Conservation (phyloP, 1,284 basidiomycete genomes). For the Phellopilus nigrolimitatus region DNA sequence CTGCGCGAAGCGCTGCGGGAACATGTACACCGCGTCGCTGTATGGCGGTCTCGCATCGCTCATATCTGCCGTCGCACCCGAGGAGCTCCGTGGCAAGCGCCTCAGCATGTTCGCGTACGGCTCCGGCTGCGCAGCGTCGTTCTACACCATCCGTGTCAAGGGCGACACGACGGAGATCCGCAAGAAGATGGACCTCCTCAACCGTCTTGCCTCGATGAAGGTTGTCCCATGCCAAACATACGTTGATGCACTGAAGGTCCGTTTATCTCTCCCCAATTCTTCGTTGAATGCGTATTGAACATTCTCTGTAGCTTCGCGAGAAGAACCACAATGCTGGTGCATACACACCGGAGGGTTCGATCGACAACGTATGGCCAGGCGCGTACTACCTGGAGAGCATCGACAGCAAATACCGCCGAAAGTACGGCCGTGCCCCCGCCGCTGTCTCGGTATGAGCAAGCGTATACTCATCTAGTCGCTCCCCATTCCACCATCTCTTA, state of each 20-base stretch:
- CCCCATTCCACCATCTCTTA: background rate
- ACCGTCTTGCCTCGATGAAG: conserved; percentile 80
- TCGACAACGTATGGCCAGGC: conserved; percentile 93
- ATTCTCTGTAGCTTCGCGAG: conserved; percentile 70
- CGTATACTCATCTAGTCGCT: background rate
- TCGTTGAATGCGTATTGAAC: background rate
- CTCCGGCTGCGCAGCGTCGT: conserved; percentile 85
- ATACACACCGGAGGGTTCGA: conserved; percentile 81
- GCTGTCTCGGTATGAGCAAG: background rate
- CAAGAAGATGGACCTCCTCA: conserved; percentile 74
- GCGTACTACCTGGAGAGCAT: conserved; percentile 92
- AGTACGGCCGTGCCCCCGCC: conserved; percentile 48
- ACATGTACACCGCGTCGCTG: conserved; percentile 99
- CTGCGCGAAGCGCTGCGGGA: conserved; percentile 85
- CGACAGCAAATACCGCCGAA: conserved; percentile 90
- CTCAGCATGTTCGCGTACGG: conserved; percentile 94
- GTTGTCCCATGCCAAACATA: conserved; percentile 89
- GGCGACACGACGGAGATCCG: conserved; percentile 81
- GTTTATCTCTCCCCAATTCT: conserved; percentile 23
- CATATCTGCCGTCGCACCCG: conserved; percentile 63
- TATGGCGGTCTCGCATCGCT: conserved; percentile 91
- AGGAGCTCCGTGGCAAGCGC: conserved; percentile 71
- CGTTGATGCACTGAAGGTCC: conserved; percentile 69
- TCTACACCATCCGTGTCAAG: conserved; percentile 84
- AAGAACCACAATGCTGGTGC: conserved; percentile 92